Base-by-base conservation (phyloP, 129 eudicot genomes). In the Saposhnikovia divaricata region DNA sequence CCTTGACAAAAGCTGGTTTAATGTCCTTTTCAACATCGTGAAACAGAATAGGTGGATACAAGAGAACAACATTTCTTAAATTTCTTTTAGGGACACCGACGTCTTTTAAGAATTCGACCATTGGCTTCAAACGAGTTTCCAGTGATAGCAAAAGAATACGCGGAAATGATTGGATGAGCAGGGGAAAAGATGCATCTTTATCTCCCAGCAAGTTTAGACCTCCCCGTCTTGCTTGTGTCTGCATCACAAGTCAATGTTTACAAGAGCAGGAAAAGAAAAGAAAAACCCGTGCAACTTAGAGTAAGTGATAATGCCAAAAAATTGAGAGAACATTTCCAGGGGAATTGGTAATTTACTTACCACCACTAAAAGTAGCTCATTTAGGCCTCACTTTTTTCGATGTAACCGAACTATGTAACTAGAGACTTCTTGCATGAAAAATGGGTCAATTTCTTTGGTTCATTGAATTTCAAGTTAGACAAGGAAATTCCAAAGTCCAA, bases 201-300 rank as follows among this genome's bases (percentile, higher is more conserved):
- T 81, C 78, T 37, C 87, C 89, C 82, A 93, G 81, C 87, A 88
- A 75, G 80, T 86, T 83, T 77, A 93, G 84, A 78, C 98, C 97
- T 77, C 97, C 98, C 85, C 91, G 98, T 80, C 96, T 84, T 44
- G 97, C 98, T 88, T 91, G 93, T 80, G 89, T 88, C 98, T 93
- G 81, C 59, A 43, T 18, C 81, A 81, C 18, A 25, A 72, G 79
- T 70, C 18, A 71, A 69, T 59, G 21, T 28, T 34, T 31, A 45
- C 40, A 38, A 21, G 37, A 42, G 75, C 53, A 74, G 47, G 31
- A 9, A 74, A 69, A 44, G 70, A 80, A 27, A 80, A 27, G 63
- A 21, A 78, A 65, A 57, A 43, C 4, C 34, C 72, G 48, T 40
- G 82, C 46, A 53, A 23, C 19, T 69, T 68, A 59, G 37, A 44